Evolutionary conservation across 495 filamentous ascomycete species (phyloP), one percentile per base, ranked within the genome.

Genomic region (Cladorrhinum samala): DNA sequence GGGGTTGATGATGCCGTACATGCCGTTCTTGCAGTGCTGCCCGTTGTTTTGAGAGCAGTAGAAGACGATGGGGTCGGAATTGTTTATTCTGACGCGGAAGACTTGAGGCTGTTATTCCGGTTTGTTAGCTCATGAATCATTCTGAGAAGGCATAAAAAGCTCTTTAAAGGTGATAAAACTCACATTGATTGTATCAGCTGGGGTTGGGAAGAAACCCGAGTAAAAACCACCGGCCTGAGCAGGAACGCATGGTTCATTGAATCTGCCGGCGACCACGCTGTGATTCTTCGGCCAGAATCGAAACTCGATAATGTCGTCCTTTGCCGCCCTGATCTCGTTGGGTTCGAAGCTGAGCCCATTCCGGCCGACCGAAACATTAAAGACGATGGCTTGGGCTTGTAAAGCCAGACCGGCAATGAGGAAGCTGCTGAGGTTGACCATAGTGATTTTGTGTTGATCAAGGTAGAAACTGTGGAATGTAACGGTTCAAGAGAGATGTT

Each of bases 221-320:
- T 67, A 79, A 46, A 81, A 75, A 5, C 69, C 70, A 18, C 55
- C 62, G 52, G 51, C 49, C 4, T 42, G 58, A 33, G 69, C 44
- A 4, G 76, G 75, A 2, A 62, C 52, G 63, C 81, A 83, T 1
- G 76, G 75, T 0, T 72, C 63, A 16, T 50, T 46, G 58, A 78
- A 82, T 17, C 63, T 48, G 38, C 73, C 69, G 49, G 74, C 65
- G 2, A 64, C 72, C 25, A 84, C 73, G 45, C 72, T 73, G 68
- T 83, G 81, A 54, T 72, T 72, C 9, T 59, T 63, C 1, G 73
- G 64, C 58, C 68, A 73, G 65, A 81, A 80, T 56, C 71, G 68
- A 62, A 81, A 81, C 55, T 78, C 71, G 44, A 82, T 56, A n/a
- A 69, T 68, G 52, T 77, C 79, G 56, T 78, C 79, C 1, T 58